A percentile compares a stretch with the other conserved stretches of the same genome.
These are phyloP conservation scores for Chalara sp. DNA, from an alignment of 2,329 filamentous ascomycete genomes.

Conservation along the genomic window DNA sequence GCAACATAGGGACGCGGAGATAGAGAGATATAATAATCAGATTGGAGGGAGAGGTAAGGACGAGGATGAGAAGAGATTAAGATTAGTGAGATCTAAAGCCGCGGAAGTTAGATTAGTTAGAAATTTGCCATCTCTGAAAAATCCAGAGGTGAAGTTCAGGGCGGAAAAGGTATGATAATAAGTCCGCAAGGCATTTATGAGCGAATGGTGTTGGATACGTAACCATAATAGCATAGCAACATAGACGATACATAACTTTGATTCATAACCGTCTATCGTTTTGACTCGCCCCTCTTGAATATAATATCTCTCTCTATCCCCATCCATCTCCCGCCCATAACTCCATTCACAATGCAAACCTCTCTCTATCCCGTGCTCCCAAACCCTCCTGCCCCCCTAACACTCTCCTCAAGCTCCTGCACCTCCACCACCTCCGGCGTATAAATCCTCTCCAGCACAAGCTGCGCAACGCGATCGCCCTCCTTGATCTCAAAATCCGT, in stretches of 20 bases:
- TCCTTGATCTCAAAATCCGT: constrained; percentile 73
- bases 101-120: constrained; percentile 80
- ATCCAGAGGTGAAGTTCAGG: constrained; percentile 58
- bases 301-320: not conserved
- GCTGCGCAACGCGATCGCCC: constrained; percentile 88
- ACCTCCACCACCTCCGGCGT: constrained; percentile 92
- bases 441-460: constrained; percentile 89
- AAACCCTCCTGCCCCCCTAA: constrained; percentile 84
- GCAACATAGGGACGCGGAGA: constrained; percentile 57
- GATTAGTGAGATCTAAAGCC: constrained; percentile 72
- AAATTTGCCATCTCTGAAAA: constrained; percentile 60
- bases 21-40: constrained; percentile 44
- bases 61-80: constrained; percentile 38
- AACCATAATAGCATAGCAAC: too few relatives aligned
- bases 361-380: constrained; percentile 65
- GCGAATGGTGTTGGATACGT: too few relatives aligned
- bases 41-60: constrained; percentile 33
- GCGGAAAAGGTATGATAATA: constrained; percentile 34
- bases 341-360: constrained; percentile 2
- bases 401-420: constrained; percentile 79
- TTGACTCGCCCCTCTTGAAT: not conserved
- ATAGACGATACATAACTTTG: too few relatives aligned
- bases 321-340: constrained; percentile 1
- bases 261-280: not conserved
- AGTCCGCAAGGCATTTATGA: too few relatives aligned